Evolutionary conservation across 1,284 basidiomycete genomes (phyloP), one percentile per base, ranked within the genome.

Genomic region (Singerocomus inundabilis): DNA sequence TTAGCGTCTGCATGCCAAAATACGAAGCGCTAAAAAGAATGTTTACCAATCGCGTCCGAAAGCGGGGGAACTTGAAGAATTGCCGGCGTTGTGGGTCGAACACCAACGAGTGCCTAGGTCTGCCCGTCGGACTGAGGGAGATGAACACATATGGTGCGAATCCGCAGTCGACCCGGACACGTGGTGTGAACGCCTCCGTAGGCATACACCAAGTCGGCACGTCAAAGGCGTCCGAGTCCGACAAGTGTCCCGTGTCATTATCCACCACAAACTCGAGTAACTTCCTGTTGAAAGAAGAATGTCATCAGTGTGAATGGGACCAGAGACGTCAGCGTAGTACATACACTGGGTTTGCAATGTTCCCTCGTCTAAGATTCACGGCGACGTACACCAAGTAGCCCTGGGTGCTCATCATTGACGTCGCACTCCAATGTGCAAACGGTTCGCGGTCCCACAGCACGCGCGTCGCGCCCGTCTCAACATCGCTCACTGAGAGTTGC

Each of bases 31-130:
- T n/a, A n/a, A n/a, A n/a, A n/a, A n/a, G n/a, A n/a, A n/a, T n/a
- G n/a, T n/a, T 7, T 49, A 59, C 59, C 48, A 46, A 8, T 29
- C 38, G 54, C 6, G 50, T 55, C 37, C 51, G 46, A 26, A 59
- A 62, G 9, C 31, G 46, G 10, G 57, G 57, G 24, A 57, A 59
- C 26, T 51, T 59, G 48, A 51, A 57, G 34, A 59, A 60, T 15
- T 16, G 57, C 37, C 60, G 49, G 12, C 3, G 16, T 13, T 18
- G 34, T 5, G 50, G 42, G 43, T 60, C 54, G 35, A 60, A 60
- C 11, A 59, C 24, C 33, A 62, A 24, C 0, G 57, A 49, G 12
- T 51, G 46, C 21, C 39, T 46, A 12, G 54, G 59, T n/a, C 48
- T 49, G 25, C 34, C 50, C 7, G 42, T 18, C 2, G 48, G 9